Conservation (phyloP, 2,329 filamentous ascomycete genomes). For the Mycogone perniciosa region DNA sequence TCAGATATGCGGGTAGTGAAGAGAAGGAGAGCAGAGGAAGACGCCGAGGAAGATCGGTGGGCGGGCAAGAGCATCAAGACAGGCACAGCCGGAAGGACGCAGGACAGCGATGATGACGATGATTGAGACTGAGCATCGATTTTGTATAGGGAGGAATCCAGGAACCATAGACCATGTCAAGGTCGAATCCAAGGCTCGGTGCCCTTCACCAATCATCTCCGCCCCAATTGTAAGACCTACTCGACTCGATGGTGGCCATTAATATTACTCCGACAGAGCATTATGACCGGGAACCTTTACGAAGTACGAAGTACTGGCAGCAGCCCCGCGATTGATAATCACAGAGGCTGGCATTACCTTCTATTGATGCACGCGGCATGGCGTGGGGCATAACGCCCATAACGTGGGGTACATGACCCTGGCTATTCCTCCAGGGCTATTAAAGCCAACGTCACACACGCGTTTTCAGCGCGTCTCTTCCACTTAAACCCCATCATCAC, state of each 20-base stretch:
- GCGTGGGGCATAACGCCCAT: too few species aligned
- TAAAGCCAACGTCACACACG: too few species aligned
- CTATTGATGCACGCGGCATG: too few species aligned
- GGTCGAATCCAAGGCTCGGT: background rate
- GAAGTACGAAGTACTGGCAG: too few species aligned
- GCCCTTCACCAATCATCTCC: background rate
- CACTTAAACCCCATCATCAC: background rate
- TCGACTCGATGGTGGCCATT: too few species aligned
- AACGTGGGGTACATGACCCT: too few species aligned
- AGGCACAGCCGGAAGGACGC: conserved; percentile 41
- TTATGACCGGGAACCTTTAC: too few species aligned
- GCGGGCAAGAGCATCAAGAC: conserved; percentile 44
- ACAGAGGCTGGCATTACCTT: too few species aligned
- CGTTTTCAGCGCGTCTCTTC: background rate
- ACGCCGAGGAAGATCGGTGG: conserved; percentile 52
- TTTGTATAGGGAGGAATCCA: conserved; percentile 3
- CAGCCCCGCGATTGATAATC: too few species aligned
- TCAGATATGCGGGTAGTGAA: conserved; percentile 72
- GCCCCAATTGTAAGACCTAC: background rate
- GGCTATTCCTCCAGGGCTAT: too few species aligned
- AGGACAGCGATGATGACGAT: conserved; percentile 42
- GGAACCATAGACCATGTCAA: background rate
- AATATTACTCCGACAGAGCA: too few species aligned
- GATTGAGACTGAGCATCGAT: conserved; percentile 51
- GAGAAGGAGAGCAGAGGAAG: conserved; percentile 52